A percentile compares a stretch with the other conserved stretches of the same genome.
Evolutionary conservation across 257 asterid genomes (phyloP).

Genomic region (Fraxinus quadrangulata): DNA sequence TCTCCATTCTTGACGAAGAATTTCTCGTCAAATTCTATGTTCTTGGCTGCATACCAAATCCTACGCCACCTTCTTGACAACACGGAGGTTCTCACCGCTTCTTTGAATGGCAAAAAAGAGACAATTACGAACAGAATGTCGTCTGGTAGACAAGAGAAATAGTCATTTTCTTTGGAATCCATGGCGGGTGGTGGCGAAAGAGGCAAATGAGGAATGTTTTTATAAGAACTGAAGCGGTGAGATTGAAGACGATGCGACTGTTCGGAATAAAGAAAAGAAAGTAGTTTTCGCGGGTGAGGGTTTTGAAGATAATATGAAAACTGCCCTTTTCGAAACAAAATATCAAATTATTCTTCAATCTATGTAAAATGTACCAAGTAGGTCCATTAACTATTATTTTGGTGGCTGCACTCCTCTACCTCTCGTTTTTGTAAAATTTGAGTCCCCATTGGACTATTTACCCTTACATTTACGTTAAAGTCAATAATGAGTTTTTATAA

Average conservation of each 20-base stretch:
- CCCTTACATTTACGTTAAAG: too few relatives aligned
- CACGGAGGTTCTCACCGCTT: constrained; percentile 23
- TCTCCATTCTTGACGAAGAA: constrained; percentile 2
- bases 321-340: not conserved
- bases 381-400: too few relatives aligned
- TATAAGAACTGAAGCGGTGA: not conserved
- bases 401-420: too few relatives aligned
- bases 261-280: not conserved
- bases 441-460: too few relatives aligned
- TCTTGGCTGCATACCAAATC: constrained; percentile 17
- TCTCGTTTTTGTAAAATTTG: too few relatives aligned
- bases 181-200: not conserved
- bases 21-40: constrained; percentile 32
- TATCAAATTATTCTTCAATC: too few relatives aligned
- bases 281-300: not conserved
- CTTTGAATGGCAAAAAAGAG: constrained; percentile 27
- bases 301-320: too few relatives aligned
- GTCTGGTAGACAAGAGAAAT: constrained; percentile 18
- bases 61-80: constrained; percentile 18
- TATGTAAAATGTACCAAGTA: too few relatives aligned
- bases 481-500: too few relatives aligned
- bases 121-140: constrained; percentile 17
- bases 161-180: not conserved
- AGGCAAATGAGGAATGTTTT: not conserved
- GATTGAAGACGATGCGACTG: not conserved